Evolutionary conservation across 441 rosid species (phyloP).

Genomic region (Euphorbia neoarborescens): DNA sequence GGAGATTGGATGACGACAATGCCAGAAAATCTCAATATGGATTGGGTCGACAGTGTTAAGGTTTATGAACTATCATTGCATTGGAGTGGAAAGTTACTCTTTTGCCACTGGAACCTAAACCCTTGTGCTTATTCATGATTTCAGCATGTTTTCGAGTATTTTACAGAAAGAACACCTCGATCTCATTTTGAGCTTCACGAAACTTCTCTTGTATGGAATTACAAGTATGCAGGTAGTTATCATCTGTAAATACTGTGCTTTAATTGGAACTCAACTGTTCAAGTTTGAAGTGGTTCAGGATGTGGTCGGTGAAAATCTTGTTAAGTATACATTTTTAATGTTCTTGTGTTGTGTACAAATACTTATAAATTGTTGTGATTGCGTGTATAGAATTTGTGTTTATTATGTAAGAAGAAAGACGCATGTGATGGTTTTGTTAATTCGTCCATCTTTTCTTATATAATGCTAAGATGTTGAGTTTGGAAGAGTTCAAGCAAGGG

Average conservation of each 20-base stretch:
- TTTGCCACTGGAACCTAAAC: slow-evolving; percentile 21
- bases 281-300: background rate
- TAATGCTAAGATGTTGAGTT: slow-evolving; percentile 47
- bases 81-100: slow-evolving; percentile 7
- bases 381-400: background rate
- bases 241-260: background rate
- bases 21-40: slow-evolving; percentile 76
- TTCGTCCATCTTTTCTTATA: slow-evolving; percentile 6
- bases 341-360: background rate
- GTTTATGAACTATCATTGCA: slow-evolving; percentile 22
- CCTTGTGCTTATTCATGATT: slow-evolving; percentile 35
- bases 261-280: background rate
- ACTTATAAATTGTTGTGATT: background rate
- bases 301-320: slow-evolving; percentile 3
- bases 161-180: slow-evolving; percentile 74
- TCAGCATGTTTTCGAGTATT: slow-evolving; percentile 78
- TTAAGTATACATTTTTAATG: too few relatives aligned
- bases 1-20: slow-evolving; percentile 83
- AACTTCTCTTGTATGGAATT: slow-evolving; percentile 74
- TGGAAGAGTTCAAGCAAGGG: slow-evolving; percentile 80
- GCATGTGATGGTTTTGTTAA: background rate
- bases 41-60: slow-evolving; percentile 81
- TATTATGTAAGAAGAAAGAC: background rate
- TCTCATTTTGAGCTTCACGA: slow-evolving; percentile 67
- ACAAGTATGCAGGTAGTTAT: slow-evolving; percentile 64